phyloP scores from a whole-genome alignment of 148 eudicot species.

The Rhododendron ovatum region DNA sequence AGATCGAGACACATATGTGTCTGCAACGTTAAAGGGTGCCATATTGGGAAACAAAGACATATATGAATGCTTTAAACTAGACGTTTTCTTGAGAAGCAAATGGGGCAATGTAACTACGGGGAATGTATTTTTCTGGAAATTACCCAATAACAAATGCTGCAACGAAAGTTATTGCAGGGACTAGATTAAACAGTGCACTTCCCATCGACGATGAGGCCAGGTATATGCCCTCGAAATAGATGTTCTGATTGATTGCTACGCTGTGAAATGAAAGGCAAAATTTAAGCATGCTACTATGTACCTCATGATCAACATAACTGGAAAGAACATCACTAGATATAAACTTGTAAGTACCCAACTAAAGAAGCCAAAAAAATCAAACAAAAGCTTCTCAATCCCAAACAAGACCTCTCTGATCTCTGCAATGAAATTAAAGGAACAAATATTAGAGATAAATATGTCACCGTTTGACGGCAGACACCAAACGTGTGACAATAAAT shows the following conservation, averaged over 20 bases:
- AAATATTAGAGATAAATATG: slow-evolving; percentile 32
- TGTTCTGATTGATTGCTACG: slow-evolving; percentile 48
- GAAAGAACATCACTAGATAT: neutral
- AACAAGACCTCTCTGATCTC: slow-evolving; percentile 44
- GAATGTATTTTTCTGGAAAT: neutral
- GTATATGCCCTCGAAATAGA: slow-evolving; percentile 58
- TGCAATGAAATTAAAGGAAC: slow-evolving; percentile 35
- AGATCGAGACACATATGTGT: neutral
- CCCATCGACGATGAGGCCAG: slow-evolving; percentile 64
- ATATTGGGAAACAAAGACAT: no score
- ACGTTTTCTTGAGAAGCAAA: neutral
- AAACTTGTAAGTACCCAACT: slow-evolving; percentile 61
- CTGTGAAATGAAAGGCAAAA: slow-evolving; percentile 23
- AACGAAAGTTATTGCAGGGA: slow-evolving; percentile 68
- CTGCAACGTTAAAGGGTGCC: neutral
- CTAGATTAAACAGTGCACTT: slow-evolving; percentile 55
- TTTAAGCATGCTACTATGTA: neutral
- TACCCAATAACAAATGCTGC: slow-evolving; percentile 57
- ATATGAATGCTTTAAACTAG: no score
- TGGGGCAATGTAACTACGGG: neutral
- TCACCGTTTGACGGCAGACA: neutral
- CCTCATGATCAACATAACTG: neutral
- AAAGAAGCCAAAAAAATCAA: slow-evolving; percentile 59
- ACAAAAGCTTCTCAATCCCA: slow-evolving; percentile 56
- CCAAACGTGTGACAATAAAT: neutral